Evolutionary conservation across 306 rosid genomes (phyloP).

Genomic region (Biancaea sappan): DNA sequence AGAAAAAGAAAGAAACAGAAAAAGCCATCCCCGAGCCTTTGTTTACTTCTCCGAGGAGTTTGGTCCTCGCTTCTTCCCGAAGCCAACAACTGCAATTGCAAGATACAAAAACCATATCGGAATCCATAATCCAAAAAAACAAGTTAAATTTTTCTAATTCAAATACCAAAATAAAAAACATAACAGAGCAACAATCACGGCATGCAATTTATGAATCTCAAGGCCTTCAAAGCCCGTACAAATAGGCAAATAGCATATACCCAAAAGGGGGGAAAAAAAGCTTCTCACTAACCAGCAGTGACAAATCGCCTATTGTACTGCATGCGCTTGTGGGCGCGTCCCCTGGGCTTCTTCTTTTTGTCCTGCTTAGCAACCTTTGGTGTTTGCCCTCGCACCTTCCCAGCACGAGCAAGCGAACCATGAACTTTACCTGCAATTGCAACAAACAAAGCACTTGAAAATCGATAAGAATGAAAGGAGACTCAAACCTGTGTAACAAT

Average conservation of each 20-base stretch:
- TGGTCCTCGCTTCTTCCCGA: slow-evolving; percentile 63
- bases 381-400: slow-evolving; percentile 59
- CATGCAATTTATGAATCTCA: background rate
- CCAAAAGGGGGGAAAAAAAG: background rate
- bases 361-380: slow-evolving; percentile 60
- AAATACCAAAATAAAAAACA: background rate
- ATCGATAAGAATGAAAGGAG: background rate
- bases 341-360: slow-evolving; percentile 59
- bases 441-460: background rate
- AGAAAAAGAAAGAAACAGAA: background rate
- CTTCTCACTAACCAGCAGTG: slow-evolving; percentile 41
- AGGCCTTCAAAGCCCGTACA: background rate
- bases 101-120: background rate
- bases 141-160: background rate
- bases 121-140: background rate
- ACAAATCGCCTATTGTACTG: slow-evolving; percentile 61
- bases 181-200: background rate
- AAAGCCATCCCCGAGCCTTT: background rate
- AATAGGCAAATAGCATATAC: too few relatives aligned
- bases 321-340: slow-evolving; percentile 60
- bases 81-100: slow-evolving; percentile 50
- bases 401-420: slow-evolving; percentile 60
- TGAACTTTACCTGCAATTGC: slow-evolving; percentile 49
- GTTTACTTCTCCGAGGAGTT: slow-evolving; percentile 58
- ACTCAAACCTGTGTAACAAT: background rate